These are phyloP conservation scores for Suhomyces faveliae DNA, from an alignment of 805 yeast genomes.

Conservation along the genomic window DNA sequence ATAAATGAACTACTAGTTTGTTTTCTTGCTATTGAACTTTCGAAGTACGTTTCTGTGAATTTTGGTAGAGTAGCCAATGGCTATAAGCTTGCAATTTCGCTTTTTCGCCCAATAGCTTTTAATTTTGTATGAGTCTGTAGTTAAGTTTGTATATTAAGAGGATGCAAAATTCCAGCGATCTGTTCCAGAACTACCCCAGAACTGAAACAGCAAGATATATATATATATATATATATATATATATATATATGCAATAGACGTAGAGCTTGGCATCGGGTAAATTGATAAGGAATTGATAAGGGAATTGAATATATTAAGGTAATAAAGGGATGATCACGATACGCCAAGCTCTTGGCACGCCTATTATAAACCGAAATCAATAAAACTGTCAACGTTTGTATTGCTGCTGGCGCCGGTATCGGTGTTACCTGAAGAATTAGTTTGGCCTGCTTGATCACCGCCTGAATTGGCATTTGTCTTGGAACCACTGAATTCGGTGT, in stretches of 20 bases:
- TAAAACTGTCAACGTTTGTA: conserved; percentile 22
- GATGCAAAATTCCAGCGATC: background rate
- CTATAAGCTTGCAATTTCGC: too few relatives aligned
- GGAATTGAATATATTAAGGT: background rate
- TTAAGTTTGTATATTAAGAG: background rate
- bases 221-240: background rate
- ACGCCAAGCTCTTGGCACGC: background rate
- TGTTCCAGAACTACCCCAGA: background rate
- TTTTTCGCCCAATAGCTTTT: too few relatives aligned
- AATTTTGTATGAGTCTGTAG: too few relatives aligned
- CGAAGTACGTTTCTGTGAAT: too few relatives aligned
- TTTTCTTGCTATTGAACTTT: too few relatives aligned
- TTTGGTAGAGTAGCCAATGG: too few relatives aligned
- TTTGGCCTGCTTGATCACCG: background rate
- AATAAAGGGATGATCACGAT: background rate
- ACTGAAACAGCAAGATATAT: background rate
- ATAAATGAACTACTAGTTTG: too few relatives aligned
- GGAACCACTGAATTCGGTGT: conserved; percentile 10
- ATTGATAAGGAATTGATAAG: too few relatives aligned
- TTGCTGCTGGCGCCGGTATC: conserved; percentile 9
- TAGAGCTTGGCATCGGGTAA: too few relatives aligned
- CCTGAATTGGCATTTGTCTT: background rate
- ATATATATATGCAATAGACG: too few relatives aligned
- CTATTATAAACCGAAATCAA: conserved; percentile 14
- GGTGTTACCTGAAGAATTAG: conserved; percentile 1